phyloP scores from a whole-genome alignment of 306 rosid species.

The Acmispon strigosus region DNA sequence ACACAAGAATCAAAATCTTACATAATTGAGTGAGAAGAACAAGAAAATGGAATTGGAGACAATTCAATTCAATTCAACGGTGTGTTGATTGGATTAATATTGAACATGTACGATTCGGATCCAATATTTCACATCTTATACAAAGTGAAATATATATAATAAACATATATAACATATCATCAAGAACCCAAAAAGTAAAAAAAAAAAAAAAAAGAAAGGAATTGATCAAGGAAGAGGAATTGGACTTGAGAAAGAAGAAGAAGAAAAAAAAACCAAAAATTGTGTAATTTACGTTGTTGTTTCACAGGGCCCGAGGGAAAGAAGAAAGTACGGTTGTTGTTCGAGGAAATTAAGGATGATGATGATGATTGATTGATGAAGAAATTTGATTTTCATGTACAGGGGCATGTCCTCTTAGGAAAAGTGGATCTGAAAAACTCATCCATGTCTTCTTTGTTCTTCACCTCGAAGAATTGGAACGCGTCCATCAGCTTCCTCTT shows the following conservation, averaged over 20 bases:
- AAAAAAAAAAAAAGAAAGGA: not conserved
- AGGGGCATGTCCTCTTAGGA: conserved; percentile 30
- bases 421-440: conserved; percentile 36
- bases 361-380: too few relatives aligned
- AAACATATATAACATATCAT: conserved; percentile 9
- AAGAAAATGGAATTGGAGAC: not conserved
- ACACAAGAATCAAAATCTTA: not conserved
- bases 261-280: conserved; percentile 4
- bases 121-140: conserved; percentile 38
- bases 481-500: conserved; percentile 31
- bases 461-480: conserved; percentile 21
- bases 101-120: conserved; percentile 27
- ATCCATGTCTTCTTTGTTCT: conserved; percentile 27
- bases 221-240: conserved; percentile 8
- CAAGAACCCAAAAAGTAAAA: not conserved
- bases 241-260: not conserved
- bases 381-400: conserved; percentile 23
- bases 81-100: conserved; percentile 24
- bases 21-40: not conserved
- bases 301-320: not conserved
- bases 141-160: conserved; percentile 23
- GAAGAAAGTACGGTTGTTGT: too few relatives aligned
- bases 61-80: conserved; percentile 23
- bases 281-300: conserved; percentile 31
- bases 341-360: too few relatives aligned